Percentiles rank a stretch among this genome's conserved stretches.
Evolutionary conservation across 2,329 filamentous ascomycete species (phyloP).

Genomic region (Apiospora arundinis): DNA sequence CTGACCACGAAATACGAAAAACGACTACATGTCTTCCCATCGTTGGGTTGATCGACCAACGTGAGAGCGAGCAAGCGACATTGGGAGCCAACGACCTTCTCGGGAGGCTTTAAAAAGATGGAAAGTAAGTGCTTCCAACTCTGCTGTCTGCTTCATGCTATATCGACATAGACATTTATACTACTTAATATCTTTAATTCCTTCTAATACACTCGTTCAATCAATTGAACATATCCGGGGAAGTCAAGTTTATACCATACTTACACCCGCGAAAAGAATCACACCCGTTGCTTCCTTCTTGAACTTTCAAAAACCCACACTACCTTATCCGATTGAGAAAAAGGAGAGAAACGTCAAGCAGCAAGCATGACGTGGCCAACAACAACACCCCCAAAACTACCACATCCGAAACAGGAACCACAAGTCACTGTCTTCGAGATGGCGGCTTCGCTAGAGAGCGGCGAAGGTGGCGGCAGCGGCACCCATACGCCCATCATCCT

Average conservation of each 20-base stretch:
- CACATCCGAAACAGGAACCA: not conserved
- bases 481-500: not conserved
- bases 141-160: too few relatives aligned
- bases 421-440: not conserved
- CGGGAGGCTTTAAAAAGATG: not conserved
- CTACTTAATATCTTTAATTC: not conserved
- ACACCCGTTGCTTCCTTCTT: not conserved
- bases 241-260: too few relatives aligned
- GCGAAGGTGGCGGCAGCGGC: not conserved
- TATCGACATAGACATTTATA: not conserved
- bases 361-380: not conserved
- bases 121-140: not conserved
- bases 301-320: not conserved
- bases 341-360: not conserved
- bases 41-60: conserved; percentile 12
- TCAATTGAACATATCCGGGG: too few relatives aligned
- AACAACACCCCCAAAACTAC: not conserved
- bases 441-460: conserved; percentile 6
- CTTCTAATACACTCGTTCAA: too few relatives aligned
- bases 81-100: not conserved
- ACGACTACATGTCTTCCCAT: not conserved
- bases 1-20: not conserved
- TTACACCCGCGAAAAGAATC: not conserved
- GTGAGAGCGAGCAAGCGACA: not conserved
- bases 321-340: not conserved